Evolutionary conservation across 73 alveolate species (phyloP), one percentile per base, ranked within the genome.

Genomic region (Breviolum minutum): DNA sequence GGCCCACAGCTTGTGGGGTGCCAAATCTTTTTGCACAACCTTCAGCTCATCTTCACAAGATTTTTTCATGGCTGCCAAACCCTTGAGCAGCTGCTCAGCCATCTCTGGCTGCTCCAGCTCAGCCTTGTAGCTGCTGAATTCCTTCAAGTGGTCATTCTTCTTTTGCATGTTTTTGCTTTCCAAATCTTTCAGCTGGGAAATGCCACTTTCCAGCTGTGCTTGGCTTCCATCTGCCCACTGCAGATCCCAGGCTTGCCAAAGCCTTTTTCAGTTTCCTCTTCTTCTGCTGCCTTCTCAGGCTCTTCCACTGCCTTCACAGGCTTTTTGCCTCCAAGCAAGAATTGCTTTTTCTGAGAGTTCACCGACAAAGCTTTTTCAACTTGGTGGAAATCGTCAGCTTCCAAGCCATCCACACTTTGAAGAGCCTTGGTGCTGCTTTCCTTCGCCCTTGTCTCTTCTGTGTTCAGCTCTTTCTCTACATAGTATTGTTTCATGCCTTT

Each of bases 1-100:
- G 64, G 89, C 89, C 68, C 89, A 80, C 69, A 80, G 64, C 68
- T 16, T 80, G 89, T 80, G 89, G 9, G 89, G 89, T n/a, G 12
- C 40, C n/a, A 24, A 48, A 63, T 14, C 79, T 9, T 63, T 85
- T 24, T 26, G 8, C 94, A 85, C 11, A 32, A 20, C 63, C 8
- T 85, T 22, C 64, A 12, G 32, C 20, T 54, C 94, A 24, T 61
- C 63, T 0, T 63, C 94, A 10, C 68, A 20, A 12, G 70, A n/a
- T 81, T 81, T 19, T 16, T 27, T 71, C 32, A 13, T 11, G 68
- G 69, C 68, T 7, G 8, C 16, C 69, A 32, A 5, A n/a, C 7
- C 14, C 60, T 12, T n/a, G 14, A 12, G 54, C 86, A 76, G 20
- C n/a, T n/a, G n/a, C 30, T 8, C 60, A 10, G 89, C 89, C 89